Evolutionary conservation across 139 green algal genomes (phyloP).

Genomic region (Nannochloris sp.): DNA sequence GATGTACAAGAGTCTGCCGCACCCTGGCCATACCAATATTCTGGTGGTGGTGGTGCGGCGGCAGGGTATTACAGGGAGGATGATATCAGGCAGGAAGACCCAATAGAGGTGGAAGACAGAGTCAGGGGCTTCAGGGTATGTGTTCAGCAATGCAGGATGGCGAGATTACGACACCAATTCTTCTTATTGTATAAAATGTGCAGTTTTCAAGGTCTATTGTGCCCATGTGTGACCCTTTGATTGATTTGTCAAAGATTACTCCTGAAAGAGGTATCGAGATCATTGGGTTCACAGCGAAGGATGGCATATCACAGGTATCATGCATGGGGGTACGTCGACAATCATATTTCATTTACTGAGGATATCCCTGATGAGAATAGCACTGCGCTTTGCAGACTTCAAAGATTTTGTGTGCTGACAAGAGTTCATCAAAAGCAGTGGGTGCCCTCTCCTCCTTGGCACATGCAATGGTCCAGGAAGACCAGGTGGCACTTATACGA

Average conservation of each 20-base stretch:
- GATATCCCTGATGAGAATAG: too few relatives aligned
- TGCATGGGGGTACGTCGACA: neutral
- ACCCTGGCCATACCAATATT: neutral
- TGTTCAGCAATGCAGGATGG: neutral
- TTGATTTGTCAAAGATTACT: neutral
- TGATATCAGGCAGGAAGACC: neutral
- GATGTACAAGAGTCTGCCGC: neutral
- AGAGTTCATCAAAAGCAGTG: neutral
- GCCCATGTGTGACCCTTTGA: neutral
- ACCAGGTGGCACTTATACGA: conserved; percentile 14
- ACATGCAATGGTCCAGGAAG: neutral
- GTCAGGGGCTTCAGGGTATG: neutral
- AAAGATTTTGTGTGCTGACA: conserved; percentile 19
- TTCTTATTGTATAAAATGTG: neutral
- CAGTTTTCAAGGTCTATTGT: conserved; percentile 23
- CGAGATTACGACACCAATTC: too few relatives aligned
- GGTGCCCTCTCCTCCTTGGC: conserved; percentile 16
- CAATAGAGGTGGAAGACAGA: neutral
- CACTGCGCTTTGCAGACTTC: neutral
- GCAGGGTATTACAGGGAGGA: neutral
- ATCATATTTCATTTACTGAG: neutral
- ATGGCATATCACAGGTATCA: neutral
- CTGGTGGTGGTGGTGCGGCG: neutral
- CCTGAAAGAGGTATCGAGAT: conserved; percentile 1
- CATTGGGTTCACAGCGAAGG: neutral